Evolutionary conservation across 371 early-diverging fungal genomes (phyloP), one percentile per base, ranked within the genome.

Genomic region (Mucor piriformis): DNA sequence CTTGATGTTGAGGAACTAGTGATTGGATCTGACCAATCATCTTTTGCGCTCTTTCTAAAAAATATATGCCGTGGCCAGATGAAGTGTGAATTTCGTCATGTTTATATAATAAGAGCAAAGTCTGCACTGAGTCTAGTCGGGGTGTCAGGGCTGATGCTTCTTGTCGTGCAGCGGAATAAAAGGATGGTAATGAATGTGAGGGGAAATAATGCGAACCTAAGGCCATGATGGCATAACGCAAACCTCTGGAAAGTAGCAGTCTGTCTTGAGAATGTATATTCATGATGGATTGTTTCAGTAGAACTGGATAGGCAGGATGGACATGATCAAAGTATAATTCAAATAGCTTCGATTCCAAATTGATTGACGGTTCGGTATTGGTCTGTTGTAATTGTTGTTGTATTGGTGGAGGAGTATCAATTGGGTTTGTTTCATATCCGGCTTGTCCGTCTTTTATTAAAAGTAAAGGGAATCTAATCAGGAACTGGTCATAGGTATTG

Each of bases 301-400:
- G 50, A 12, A 88, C 64, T 3, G 90, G 89, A 27, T 84, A 77
- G 49, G 76, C 81, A 0, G 86, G 84, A 66, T 91, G 83, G 13
- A 89, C 74, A 49, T 74, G 72, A 33, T 79, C 69, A 71, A 91
- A 90, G 73, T 80, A 91, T 29, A 80, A 61, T 24, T 79, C 70
- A 27, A 89, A 57, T 10, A 89, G 74, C 7, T 74, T 69, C 11
- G 59, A 62, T 23, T 73, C 72, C 16, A 76, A 76, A 1, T 81
- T 76, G 7, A 44, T 40, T n/a, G 67, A 54, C 10, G 58, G 64
- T 27, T 53, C 50, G 5, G 40, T 32, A 8, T 21, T 20, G 6
- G 8, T 18, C 18, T n/a, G 6, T 18, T 6, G 25, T 11, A 29
- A 32, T 46, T 42, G 47, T 48, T 57, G 15, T 23, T 48, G 49